phyloP scores from a whole-genome alignment of 2,329 filamentous ascomycete genomes.

The Ceratocystiopsis sp. region DNA sequence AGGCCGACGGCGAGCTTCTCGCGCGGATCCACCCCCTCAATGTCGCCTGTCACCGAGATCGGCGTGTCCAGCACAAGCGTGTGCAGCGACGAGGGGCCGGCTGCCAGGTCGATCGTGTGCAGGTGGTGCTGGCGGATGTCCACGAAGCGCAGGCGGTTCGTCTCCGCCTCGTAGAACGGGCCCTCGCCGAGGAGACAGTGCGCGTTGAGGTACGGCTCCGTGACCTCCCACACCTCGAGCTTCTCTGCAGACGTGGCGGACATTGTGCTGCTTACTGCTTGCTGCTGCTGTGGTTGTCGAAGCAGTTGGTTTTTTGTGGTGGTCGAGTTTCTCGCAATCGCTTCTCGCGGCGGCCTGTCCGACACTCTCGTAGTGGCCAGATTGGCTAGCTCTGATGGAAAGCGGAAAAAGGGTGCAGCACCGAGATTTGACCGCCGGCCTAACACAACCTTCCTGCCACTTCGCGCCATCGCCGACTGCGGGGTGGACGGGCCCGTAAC shows the following conservation, averaged over 20 bases:
- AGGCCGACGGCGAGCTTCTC: slow-evolving; percentile 59
- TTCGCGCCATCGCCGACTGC: no score
- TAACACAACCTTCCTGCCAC: no score
- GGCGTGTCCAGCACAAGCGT: slow-evolving; percentile 39
- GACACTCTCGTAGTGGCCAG: no score
- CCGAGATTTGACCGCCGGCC: no score
- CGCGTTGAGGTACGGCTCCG: slow-evolving; percentile 39
- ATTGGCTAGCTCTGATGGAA: no score
- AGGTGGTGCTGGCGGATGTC: slow-evolving; percentile 68
- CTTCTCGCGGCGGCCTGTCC: no score
- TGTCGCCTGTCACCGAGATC: slow-evolving; percentile 59
- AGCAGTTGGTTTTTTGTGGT: no score
- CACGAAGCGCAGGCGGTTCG: slow-evolving; percentile 54
- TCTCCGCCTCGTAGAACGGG: slow-evolving; percentile 52
- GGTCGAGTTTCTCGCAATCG: no score
- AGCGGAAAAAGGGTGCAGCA: no score
- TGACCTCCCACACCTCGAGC: slow-evolving; percentile 30
- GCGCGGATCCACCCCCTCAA: slow-evolving; percentile 43
- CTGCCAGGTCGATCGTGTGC: slow-evolving; percentile 49
- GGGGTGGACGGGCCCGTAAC: no score
- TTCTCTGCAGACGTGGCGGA: background rate
- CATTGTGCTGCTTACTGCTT: background rate
- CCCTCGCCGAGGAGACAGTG: slow-evolving; percentile 56
- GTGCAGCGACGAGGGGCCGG: slow-evolving; percentile 45
- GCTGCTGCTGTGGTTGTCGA: no score